phyloP scores from a whole-genome alignment of 257 asterid genomes.

The Paraleonurus japonicus region DNA sequence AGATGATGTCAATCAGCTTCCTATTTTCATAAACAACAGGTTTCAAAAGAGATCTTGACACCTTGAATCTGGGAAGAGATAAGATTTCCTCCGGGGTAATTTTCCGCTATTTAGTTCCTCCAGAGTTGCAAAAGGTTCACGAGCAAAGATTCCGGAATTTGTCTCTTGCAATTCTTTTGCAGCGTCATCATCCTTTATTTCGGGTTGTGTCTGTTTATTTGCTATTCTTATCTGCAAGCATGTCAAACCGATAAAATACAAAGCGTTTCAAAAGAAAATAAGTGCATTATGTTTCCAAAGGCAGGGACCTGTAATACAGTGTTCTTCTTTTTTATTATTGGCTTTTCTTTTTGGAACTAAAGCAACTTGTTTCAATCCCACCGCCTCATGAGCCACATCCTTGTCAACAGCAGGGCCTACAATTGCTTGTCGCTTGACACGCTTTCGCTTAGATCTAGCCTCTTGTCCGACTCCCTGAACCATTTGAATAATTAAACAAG shows the following conservation, averaged over 20 bases:
- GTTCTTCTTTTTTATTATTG: conserved; percentile 67
- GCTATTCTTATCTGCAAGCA: conserved; percentile 72
- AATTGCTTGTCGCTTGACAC: conserved; percentile 59
- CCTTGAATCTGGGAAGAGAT: conserved; percentile 94
- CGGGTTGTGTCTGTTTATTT: conserved; percentile 63
- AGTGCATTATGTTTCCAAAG: conserved; percentile 14
- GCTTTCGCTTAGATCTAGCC: conserved; percentile 55
- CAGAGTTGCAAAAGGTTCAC: conserved; percentile 54
- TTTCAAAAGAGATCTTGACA: conserved; percentile 25
- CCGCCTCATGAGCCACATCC: conserved; percentile 83
- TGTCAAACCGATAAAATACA: conserved; percentile 12
- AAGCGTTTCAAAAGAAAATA: conserved; percentile 9
- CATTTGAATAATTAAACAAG: conserved; percentile 29
- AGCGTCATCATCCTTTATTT: conserved; percentile 36
- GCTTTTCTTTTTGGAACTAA: conserved; percentile 86
- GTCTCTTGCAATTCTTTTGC: conserved; percentile 35
- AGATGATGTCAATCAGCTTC: not conserved
- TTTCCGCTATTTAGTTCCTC: conserved; percentile 72
- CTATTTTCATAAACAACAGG: not conserved
- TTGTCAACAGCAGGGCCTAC: conserved; percentile 90
- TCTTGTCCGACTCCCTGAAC: conserved; percentile 51
- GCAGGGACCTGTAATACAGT: conserved; percentile 67
- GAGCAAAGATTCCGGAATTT: conserved; percentile 37
- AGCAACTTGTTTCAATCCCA: conserved; percentile 73
- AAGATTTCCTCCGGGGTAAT: conserved; percentile 91